phyloP scores from a whole-genome alignment of 805 yeast species.

The Starmerella sirachaensis region DNA sequence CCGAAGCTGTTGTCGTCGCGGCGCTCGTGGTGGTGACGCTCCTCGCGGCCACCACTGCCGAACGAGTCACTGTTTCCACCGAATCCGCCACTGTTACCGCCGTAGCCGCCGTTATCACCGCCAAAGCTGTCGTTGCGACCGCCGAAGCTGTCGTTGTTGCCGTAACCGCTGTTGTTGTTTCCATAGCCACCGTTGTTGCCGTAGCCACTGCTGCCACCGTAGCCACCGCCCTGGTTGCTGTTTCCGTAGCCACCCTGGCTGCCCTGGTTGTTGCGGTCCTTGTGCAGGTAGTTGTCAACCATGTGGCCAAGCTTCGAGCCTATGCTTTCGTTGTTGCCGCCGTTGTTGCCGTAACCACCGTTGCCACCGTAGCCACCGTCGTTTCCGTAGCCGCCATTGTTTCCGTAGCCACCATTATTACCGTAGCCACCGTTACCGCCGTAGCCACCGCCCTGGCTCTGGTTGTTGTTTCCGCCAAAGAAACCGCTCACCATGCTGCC shows the following conservation, averaged over 20 bases:
- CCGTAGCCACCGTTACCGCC: slow-evolving; percentile 4
- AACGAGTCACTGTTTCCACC: background rate
- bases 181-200: slow-evolving; percentile 1
- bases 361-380: no score
- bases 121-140: background rate
- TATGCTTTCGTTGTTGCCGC: background rate
- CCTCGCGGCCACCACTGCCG: background rate
- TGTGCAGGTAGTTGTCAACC: slow-evolving; percentile 13
- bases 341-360: slow-evolving; percentile 1
- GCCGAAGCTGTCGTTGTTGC: slow-evolving; percentile 2
- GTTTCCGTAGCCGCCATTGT: slow-evolving; percentile 4
- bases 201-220: background rate
- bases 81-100: background rate
- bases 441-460: slow-evolving; percentile 6
- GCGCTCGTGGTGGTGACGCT: background rate
- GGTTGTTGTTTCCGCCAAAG: slow-evolving; percentile 5
- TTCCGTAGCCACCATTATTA: slow-evolving; percentile 1
- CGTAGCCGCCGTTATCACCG: background rate
- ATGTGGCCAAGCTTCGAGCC: slow-evolving; percentile 9
- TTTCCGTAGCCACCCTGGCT: slow-evolving; percentile 11
- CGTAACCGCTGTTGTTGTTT: slow-evolving; percentile 4
- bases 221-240: background rate
- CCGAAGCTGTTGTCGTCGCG: slow-evolving; percentile 2
- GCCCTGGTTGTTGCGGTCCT: slow-evolving; percentile 5
- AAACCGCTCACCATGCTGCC: slow-evolving; percentile 8